Evolutionary conservation across 2,329 filamentous ascomycete species (phyloP), one percentile per base, ranked within the genome.

Genomic region (Zymoseptoria crescenta): DNA sequence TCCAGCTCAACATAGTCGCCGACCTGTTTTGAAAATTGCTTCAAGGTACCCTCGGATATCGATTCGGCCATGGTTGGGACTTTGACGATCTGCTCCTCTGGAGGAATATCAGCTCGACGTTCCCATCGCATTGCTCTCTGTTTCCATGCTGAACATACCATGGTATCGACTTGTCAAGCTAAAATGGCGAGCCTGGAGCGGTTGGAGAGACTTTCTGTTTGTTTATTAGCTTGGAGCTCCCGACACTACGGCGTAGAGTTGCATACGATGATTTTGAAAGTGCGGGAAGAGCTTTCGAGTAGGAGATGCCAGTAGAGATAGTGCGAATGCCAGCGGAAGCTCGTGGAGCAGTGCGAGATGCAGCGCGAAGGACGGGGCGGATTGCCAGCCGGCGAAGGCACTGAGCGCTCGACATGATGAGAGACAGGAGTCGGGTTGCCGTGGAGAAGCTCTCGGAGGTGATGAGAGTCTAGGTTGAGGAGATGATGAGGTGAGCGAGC

Each of bases 51-150:
- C 77, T 99, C 94, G 51, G 91, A 95, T 75, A 99, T 97, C 54
- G 94, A 97, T 77, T 99, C 94, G 64, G 94, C 94, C 94, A 99
- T 97, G 74, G 94, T 85, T 35, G 94, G 94, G 67, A 97, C 94
- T 79, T 97, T 93, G 75, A 99, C 86, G 64, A 93, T 78, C 67
- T 84, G 87, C 72, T 96, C 91, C 74, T 92, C 92, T 76, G 62
- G 51, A 49, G 24, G 6, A 45, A 9, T 50, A 54, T 68, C 56
- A 67, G 63, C 51, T 49, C 21, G 45, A 30, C 35, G 51, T 24
- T 24, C 24, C 24, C 24, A 24, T 24, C 24, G 24, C 35, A 29
- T 21, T 10, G 28, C 28, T 54, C 10, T 30, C n/a, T 21, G 53
- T 16, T 19, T 27, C 10, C 20, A 28, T 35, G 3, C 48, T 19